Percentiles rank a stretch among this genome's conserved stretches.
These are phyloP conservation scores for Megacollybia marginata DNA, from an alignment of 768 basidiomycete genomes.

Conservation along the genomic window DNA sequence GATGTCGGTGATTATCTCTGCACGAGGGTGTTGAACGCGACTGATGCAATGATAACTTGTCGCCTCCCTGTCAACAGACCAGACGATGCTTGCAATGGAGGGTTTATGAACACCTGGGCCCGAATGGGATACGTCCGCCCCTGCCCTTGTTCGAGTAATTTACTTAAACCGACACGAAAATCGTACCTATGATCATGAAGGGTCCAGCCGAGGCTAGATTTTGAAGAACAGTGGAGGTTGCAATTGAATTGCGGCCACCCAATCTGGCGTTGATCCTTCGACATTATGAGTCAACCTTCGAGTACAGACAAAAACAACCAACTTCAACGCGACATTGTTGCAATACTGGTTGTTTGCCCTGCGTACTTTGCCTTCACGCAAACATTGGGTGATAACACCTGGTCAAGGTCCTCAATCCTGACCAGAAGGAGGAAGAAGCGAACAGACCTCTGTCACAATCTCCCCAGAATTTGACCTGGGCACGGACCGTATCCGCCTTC, in stretches of 20 bases:
- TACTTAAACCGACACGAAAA: not conserved
- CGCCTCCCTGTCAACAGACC: constrained; percentile 28
- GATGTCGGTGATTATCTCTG: constrained; percentile 23
- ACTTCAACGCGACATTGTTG: constrained; percentile 28
- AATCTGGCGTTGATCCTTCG: constrained; percentile 25
- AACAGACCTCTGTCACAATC: constrained; percentile 21
- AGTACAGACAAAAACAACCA: no score
- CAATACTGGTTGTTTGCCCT: constrained; percentile 26
- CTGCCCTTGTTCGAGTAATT: constrained; percentile 8
- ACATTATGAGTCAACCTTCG: no score
- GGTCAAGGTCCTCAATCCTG: not conserved
- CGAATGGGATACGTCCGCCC: constrained; percentile 37
- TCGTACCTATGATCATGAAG: constrained; percentile 25
- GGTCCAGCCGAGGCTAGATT: constrained; percentile 11
- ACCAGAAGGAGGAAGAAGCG: not conserved
- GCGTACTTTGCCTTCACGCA: constrained; percentile 15
- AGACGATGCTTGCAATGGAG: constrained; percentile 41
- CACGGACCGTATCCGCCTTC: constrained; percentile 30
- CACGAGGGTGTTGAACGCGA: constrained; percentile 9
- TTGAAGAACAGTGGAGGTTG: constrained; percentile 9
- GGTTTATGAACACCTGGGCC: constrained; percentile 31
- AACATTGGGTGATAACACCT: constrained; percentile 31
- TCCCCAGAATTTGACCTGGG: constrained; percentile 34
- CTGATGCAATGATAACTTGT: constrained; percentile 24
- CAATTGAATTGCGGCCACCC: constrained; percentile 25